Conservation (phyloP, 371 early-diverging fungal genomes). For the Lichtheimia ornata region DNA sequence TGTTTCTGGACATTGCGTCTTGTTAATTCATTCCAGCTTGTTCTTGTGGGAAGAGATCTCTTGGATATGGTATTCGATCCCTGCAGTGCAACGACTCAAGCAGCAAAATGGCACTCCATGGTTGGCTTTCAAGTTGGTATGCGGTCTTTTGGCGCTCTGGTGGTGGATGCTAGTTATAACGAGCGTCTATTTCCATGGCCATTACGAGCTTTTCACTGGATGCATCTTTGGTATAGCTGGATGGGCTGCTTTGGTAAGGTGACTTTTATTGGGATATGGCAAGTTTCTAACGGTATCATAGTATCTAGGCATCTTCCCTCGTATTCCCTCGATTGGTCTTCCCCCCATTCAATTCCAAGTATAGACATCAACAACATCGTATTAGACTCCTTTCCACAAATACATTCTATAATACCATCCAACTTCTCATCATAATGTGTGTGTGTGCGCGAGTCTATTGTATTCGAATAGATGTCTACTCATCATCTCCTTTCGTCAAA, state of each 20-base stretch:
- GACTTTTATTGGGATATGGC: neutral
- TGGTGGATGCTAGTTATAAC: conserved; percentile 79
- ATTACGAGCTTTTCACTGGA: conserved; percentile 72
- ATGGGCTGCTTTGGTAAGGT: conserved; percentile 58
- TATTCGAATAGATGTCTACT: conserved; percentile 11
- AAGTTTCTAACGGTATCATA: conserved; percentile 2
- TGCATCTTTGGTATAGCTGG: conserved; percentile 67
- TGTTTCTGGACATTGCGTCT: conserved; percentile 88
- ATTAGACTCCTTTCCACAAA: neutral
- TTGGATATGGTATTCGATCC: conserved; percentile 29
- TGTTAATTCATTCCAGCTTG: conserved; percentile 82
- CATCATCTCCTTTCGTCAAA: conserved; percentile 42
- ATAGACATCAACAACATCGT: neutral
- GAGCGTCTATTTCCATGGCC: conserved; percentile 80
- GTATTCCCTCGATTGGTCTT: conserved; percentile 22
- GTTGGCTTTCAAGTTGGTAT: conserved; percentile 27
- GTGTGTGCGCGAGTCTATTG: conserved; percentile 22
- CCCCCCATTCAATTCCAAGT: conserved; percentile 13
- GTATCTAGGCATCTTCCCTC: conserved; percentile 45
- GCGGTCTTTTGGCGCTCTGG: conserved; percentile 60
- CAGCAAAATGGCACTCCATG: conserved; percentile 20
- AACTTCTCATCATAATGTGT: conserved; percentile 29
- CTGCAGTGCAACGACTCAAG: conserved; percentile 21
- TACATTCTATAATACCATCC: too few species aligned
- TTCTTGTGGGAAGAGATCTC: conserved; percentile 77